A percentile compares a stretch with the other conserved stretches of the same genome.
phyloP scores from a whole-genome alignment of 345 rosid species.

The Capsella bursapastoris region DNA sequence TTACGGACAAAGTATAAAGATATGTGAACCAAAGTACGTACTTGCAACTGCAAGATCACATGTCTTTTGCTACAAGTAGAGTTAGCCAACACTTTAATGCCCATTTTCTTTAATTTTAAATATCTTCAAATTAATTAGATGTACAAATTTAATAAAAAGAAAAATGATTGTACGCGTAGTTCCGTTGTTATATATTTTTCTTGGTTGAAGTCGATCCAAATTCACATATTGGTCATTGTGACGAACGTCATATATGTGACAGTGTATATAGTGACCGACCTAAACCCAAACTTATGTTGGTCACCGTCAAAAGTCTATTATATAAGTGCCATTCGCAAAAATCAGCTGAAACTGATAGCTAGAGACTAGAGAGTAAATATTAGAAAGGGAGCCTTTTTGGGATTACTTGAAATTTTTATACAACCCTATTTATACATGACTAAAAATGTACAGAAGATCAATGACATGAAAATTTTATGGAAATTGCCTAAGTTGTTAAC shows the following conservation, averaged over 20 bases:
- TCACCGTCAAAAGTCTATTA: neutral
- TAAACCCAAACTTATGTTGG: neutral
- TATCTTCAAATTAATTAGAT: neutral
- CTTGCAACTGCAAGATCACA: constrained; percentile 37
- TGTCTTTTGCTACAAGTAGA: constrained; percentile 34
- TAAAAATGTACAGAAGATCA: neutral
- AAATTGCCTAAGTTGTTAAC: neutral
- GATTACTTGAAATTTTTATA: neutral
- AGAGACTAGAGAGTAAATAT: neutral
- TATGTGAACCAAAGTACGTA: constrained; percentile 40
- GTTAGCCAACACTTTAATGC: constrained; percentile 28
- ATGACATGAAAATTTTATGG: neutral
- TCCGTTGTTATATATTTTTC: constrained; percentile 13
- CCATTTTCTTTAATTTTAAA: neutral
- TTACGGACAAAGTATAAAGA: constrained; percentile 38
- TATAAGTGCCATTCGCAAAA: neutral
- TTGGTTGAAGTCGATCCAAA: constrained; percentile 15
- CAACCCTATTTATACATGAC: neutral
- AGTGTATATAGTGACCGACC: neutral
- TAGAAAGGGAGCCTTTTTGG: neutral
- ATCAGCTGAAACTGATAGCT: neutral
- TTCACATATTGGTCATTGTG: neutral
- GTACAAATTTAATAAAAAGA: neutral
- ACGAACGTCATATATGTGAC: neutral
- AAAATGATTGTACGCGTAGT: constrained; percentile 1